Base-by-base conservation (phyloP, 1,284 basidiomycete genomes). In the Ustilago esculenta region DNA sequence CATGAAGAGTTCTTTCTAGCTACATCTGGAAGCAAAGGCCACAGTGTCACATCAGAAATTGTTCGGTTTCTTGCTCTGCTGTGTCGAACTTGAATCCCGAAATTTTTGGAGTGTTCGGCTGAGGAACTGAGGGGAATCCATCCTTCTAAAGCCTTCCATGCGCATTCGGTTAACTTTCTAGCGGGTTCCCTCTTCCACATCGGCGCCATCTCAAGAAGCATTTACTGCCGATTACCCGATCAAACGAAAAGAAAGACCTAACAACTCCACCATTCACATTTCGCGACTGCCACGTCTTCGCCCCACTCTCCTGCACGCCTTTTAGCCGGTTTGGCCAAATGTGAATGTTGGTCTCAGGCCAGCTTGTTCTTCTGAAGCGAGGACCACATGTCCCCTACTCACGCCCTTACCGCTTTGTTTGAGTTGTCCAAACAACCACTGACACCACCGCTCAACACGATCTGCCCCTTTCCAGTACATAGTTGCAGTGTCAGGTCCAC, bases 71-170 rank as follows among this genome's bases (percentile, higher is more conserved):
- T 29, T 29, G 6, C 27, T 29, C 27, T 29, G 12, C n/a, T 37
- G 9, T 17, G 17, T 7, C 17, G 41, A 32, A 21, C 20, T 32
- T n/a, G n/a, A 17, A 32, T 32, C 10, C 41, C 41, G 20, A n/a
- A 43, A 15, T 32, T 32, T 43, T 42, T 27, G 23, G 5, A 42
- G 25, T 27, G n/a, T n/a, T n/a, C n/a, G n/a, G n/a, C n/a, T n/a
- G n/a, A n/a, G n/a, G n/a, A n/a, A n/a, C n/a, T n/a, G n/a, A n/a
- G n/a, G n/a, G n/a, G n/a, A n/a, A n/a, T n/a, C n/a, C n/a, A n/a
- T n/a, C 35, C 48, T 59, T 59, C 49, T 36, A 59, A 52, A 39
- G 39, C 12, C 39, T 59, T 58, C 56, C 33, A 58, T 51, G 25
- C 41, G 30, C n/a, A 9, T 15, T 24, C 23, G 8, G 1, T n/a